Evolutionary conservation across 768 basidiomycete species (phyloP), one percentile per base, ranked within the genome.

Genomic region (Ephemerocybe angulata): DNA sequence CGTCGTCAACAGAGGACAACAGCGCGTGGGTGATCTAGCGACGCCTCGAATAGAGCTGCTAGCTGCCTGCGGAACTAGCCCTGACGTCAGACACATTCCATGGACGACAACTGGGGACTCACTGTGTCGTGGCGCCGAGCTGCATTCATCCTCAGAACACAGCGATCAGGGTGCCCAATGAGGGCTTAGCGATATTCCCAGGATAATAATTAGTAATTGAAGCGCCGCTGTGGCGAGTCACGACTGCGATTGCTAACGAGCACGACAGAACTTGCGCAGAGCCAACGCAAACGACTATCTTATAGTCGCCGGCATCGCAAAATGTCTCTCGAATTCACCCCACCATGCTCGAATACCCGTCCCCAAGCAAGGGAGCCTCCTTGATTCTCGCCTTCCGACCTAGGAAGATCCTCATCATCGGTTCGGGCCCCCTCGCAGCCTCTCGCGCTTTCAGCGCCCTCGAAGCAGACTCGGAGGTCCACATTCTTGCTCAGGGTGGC

Each of bases 401-500:
- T 25, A 78, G 77, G 33, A 75, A 72, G 0, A 77, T 84, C 30
- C 72, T 98, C 37, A 80, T 98, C 41, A 61, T 98, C 38, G 94
- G 96, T 2, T 81, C 86, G 1, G 83, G 85, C 17, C 63, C 80
- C 2, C 80, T 98, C 2, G 93, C 93, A 0, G 93, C 93, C 0
- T 79, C 83, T n/a, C 83, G 96, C 44, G 86, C 89, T 1, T 90
- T 89, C 61, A 76, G 87, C 17, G 84, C 90, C 1, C 78, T 96
- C 31, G 91, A 95, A 65, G 88, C 93, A 3, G 86, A 86, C 57
- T 83, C 88, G 0, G 62, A 67, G 8, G 93, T 95, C 29, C 69
- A 86, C 24, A 69, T 96, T n/a, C 63, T 90, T 6, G 72, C 79
- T 0, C 76, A 73, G 8, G 82, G 82, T 0, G 81, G 82, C 0